Evolutionary conservation across 164 flowering plant species (phyloP).

Genomic region (Sedum album): DNA sequence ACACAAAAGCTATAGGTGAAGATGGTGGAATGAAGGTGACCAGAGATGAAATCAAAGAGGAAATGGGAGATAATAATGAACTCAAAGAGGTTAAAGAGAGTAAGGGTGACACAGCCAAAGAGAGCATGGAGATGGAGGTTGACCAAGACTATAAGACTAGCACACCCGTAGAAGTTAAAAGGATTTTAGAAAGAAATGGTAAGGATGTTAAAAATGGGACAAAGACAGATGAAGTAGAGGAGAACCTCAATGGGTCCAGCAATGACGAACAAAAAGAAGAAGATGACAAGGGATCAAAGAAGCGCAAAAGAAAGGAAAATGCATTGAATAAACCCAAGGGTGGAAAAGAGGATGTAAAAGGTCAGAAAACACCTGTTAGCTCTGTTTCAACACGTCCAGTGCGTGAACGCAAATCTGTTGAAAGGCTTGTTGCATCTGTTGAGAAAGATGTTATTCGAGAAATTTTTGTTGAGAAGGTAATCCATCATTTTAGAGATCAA

Average conservation of each 20-base stretch:
- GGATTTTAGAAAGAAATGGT: background rate
- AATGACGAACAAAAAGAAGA: background rate
- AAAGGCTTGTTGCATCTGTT: conserved; percentile 62
- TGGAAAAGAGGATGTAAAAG: background rate
- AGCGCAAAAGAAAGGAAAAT: background rate
- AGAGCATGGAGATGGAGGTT: too few species aligned
- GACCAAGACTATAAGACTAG: too few species aligned
- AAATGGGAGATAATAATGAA: too few species aligned
- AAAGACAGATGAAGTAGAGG: background rate
- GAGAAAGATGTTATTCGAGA: conserved; percentile 53
- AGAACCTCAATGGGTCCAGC: background rate
- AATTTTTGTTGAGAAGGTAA: conserved; percentile 61
- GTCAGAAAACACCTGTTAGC: conserved; percentile 25
- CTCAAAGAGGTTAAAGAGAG: too few species aligned
- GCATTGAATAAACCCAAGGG: background rate
- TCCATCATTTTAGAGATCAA: background rate
- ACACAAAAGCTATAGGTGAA: too few species aligned
- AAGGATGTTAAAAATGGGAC: background rate
- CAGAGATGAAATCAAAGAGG: too few species aligned
- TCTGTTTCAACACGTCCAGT: conserved; percentile 51
- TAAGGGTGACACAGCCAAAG: too few species aligned
- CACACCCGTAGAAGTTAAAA: too few species aligned
- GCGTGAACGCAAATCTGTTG: conserved; percentile 62
- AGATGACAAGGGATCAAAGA: background rate
- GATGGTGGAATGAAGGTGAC: too few species aligned